phyloP scores from a whole-genome alignment of 441 rosid genomes.

The Populus hybrid region DNA sequence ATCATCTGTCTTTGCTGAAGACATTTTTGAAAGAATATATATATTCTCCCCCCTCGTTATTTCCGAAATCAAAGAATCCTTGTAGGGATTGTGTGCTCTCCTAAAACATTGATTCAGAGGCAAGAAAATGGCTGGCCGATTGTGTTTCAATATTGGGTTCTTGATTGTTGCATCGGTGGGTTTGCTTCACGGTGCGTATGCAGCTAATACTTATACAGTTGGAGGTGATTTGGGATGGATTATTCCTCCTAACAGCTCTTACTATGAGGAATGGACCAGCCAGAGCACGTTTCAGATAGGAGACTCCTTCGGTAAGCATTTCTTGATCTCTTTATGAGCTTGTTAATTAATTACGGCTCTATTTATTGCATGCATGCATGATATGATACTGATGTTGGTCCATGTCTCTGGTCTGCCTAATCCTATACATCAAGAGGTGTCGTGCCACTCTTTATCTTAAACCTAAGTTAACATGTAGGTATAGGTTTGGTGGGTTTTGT shows the following conservation, averaged over 20 bases:
- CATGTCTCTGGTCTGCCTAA: background rate
- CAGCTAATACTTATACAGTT: background rate
- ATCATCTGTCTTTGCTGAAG: background rate
- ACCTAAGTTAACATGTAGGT: background rate
- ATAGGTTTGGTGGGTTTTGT: no score
- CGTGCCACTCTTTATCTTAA: background rate
- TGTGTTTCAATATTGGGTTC: no score
- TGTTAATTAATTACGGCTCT: no score
- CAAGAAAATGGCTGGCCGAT: no score
- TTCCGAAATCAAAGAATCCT: no score
- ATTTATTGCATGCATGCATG: no score
- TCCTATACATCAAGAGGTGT: background rate
- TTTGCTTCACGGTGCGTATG: background rate
- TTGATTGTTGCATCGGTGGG: background rate
- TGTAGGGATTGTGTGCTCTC: no score
- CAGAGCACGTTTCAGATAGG: constrained; percentile 12
- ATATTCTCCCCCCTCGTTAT: no score
- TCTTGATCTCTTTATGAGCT: background rate
- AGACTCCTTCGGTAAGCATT: background rate
- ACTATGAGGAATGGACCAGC: constrained; percentile 22
- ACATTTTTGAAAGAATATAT: background rate
- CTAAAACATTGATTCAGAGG: no score
- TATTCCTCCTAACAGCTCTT: constrained; percentile 14
- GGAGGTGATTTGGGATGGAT: constrained; percentile 13
- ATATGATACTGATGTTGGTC: no score